phyloP scores from a whole-genome alignment of 179 eudicot species.

The Patellifolia procumbens region DNA sequence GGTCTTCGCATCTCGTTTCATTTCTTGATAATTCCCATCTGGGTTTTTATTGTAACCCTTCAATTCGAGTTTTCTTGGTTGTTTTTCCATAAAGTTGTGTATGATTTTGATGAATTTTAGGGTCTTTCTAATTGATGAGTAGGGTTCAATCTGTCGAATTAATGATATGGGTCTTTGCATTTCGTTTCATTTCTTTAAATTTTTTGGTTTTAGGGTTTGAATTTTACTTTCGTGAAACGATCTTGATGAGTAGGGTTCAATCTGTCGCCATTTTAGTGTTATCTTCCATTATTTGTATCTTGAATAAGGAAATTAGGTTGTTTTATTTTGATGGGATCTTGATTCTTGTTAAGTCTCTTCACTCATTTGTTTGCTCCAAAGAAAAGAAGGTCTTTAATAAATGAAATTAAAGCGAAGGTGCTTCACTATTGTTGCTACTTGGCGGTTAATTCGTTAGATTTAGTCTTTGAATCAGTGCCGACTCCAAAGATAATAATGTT shows the following conservation, averaged over 20 bases:
- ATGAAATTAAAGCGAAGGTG: neutral
- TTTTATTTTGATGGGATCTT: neutral
- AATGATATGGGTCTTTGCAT: neutral
- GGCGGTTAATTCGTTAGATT: too few relatives aligned
- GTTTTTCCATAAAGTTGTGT: neutral
- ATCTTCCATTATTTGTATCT: neutral
- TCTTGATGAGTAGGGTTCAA: neutral
- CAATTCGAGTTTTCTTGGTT: too few relatives aligned
- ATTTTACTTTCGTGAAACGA: slow-evolving; percentile 14
- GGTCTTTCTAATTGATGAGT: too few relatives aligned
- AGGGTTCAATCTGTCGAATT: too few relatives aligned
- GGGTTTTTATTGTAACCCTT: neutral
- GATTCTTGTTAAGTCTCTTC: too few relatives aligned
- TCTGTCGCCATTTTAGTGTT: neutral
- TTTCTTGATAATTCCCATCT: too few relatives aligned
- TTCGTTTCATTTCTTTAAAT: neutral
- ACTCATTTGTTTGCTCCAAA: neutral
- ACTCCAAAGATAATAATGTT: too few relatives aligned
- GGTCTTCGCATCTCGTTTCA: neutral
- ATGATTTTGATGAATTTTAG: too few relatives aligned
- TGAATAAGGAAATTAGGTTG: neutral
- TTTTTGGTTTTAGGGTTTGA: slow-evolving; percentile 17
- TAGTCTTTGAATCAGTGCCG: too few relatives aligned
- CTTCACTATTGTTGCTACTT: neutral
- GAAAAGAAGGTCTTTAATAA: too few relatives aligned